Conservation (phyloP, 2,329 filamentous ascomycete species). For the Ophiostoma piceae region DNA sequence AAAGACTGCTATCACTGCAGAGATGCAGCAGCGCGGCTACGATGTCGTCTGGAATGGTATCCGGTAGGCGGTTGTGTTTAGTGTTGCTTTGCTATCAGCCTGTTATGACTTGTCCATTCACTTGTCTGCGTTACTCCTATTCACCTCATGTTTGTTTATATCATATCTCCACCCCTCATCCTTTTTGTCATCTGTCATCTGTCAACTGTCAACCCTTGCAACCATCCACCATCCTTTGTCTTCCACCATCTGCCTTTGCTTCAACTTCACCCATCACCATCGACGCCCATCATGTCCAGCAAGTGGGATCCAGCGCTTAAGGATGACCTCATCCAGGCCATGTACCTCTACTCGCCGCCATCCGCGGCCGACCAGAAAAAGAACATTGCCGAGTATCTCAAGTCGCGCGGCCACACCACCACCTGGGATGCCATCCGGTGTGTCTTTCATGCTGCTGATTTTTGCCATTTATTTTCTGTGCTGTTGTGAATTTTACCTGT, state of each 20-base stretch:
- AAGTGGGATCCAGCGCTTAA: slow-evolving; percentile 28
- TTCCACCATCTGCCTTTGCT: neutral
- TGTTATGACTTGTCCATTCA: neutral
- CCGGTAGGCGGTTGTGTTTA: slow-evolving; percentile 31
- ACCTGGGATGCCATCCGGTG: slow-evolving; percentile 32
- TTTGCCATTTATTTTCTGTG: neutral
- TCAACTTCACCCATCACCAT: neutral
- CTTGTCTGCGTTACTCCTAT: neutral
- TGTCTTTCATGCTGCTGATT: neutral
- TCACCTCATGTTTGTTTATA: neutral
- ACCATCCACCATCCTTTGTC: neutral
- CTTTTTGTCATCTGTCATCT: neutral
- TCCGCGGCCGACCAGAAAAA: slow-evolving; percentile 26
- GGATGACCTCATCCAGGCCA: slow-evolving; percentile 26
- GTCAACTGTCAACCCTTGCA: neutral
- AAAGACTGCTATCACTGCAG: slow-evolving; percentile 28
- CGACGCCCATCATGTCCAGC: slow-evolving; percentile 14
- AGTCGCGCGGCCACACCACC: slow-evolving; percentile 26
- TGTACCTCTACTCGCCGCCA: slow-evolving; percentile 20
- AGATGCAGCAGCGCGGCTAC: slow-evolving; percentile 30
- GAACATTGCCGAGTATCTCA: slow-evolving; percentile 25
- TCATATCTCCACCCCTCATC: neutral
- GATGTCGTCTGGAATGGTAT: slow-evolving; percentile 36
- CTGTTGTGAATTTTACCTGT: neutral
- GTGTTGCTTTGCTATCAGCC: neutral